Evolutionary conservation across 2,329 filamentous ascomycete species (phyloP), one percentile per base, ranked within the genome.

Genomic region (Diaporthe batatas): DNA sequence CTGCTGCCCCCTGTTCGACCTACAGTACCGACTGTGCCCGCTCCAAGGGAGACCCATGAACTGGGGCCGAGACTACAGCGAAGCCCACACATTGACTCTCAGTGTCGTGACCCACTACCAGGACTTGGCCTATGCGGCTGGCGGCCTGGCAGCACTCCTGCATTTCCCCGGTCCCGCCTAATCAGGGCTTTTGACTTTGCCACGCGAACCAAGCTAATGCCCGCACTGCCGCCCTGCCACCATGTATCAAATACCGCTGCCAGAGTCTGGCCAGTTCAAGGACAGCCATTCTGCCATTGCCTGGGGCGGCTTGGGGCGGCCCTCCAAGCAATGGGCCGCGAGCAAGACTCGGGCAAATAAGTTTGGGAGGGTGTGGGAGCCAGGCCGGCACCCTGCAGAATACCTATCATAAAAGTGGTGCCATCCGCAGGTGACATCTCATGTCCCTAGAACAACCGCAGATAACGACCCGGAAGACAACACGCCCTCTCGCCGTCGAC

Each of bases 11-110:
- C 62, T 65, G 62, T 49, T 51, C 62, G 29, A 23, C 44, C 44
- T 36, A 65, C 29, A 65, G 62, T 51, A 49, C 44, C 44, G 12
- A 36, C 29, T 23, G 3, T 21, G 44, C 29, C 21, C 62, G 23
- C 62, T 51, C 14, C 62, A 51, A 65, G 62, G 62, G 62, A 51
- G 29, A 65, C 62, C 62, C 62, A 51, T 65, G 62, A 29, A 51
- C 62, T 51, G 44, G 23, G 29, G 62, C 62, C 44, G 62, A 65
- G 44, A 65, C 62, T 12, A 29, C 62, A 65, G 62, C 62, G 62
- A 65, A 51, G 44, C 2, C 62, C 62, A n/a, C 29, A 65, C 62
- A 65, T 51, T 36, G 62, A 51, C 62, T 14, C 11, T 23, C 62
- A 18, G 25, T 65, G 62, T 65, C 44, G 62, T 65, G 62, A 65